Base-by-base conservation (phyloP, 2,329 filamentous ascomycete species). In the Xylaria digitata region DNA sequence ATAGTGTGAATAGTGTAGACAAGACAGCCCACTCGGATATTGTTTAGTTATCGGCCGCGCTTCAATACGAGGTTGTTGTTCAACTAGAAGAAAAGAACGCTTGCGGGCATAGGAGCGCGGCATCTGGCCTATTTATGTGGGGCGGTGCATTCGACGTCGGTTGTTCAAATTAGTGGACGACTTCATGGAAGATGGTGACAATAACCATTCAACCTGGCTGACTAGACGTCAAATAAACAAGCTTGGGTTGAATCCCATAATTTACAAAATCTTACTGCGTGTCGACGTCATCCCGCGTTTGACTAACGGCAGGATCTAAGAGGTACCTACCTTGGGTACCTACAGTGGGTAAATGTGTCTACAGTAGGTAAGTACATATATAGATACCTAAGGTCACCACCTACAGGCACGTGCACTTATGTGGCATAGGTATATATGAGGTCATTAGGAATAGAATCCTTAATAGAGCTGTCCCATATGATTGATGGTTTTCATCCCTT, bases 201-300 rank as follows among this genome's bases (percentile, higher is more conserved):
- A 34, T 5, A 26, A 26, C 26, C 2, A 5, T 26, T 26, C 26
- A 34, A 9, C 7, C 3, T 34, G 7, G 32, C 6, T 34, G 32
- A 34, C 32, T 34, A 34, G 9, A 9, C 46, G 21, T 49, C 23
- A 19, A 21, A 9, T 26, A 34, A 26, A 13, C n/a, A 21, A 34
- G 32, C 9, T 34, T 26, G 5, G 26, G 26, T 26, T 26, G 26
- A 26, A 26, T 26, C 26, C 26, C 5, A 26, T n/a, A 5, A 42
- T 19, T 7, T 26, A 55, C 42, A 42, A 42, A 19, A 32, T 26
- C 5, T 5, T 5, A 5, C 54, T 57, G 54, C 54, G 54, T n/a
- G 54, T 19, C 54, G 54, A 57, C 54, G 54, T 57, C 54, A 57
- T 57, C 42, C 40, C 54, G 40, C 54, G 9, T 34, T 57, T 34